A percentile compares a stretch with the other conserved stretches of the same genome.
Conservation (phyloP, 208 protist species). For the Eutreptiella sp. region DNA sequence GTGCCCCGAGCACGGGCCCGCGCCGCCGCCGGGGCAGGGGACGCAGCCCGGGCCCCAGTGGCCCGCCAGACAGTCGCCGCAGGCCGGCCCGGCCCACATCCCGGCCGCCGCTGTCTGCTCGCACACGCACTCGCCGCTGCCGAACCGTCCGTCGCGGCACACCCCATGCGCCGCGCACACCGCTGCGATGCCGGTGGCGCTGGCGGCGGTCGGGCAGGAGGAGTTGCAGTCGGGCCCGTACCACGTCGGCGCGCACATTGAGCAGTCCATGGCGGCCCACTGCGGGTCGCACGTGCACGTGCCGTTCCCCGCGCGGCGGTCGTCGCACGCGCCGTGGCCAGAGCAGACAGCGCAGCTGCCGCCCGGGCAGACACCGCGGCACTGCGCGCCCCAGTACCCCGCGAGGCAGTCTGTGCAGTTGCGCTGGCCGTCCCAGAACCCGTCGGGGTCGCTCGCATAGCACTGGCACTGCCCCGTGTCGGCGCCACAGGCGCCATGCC, state of each 20-base stretch:
- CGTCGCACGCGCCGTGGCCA: constrained; percentile 19
- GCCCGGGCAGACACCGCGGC: background rate
- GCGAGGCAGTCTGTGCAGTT: background rate
- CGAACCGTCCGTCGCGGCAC: constrained; percentile 20
- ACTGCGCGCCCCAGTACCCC: background rate
- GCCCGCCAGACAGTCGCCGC: constrained; percentile 10
- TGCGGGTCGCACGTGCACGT: constrained; percentile 15
- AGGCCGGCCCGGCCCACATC: constrained; percentile 11
- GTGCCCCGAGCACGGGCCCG: constrained; percentile 4
- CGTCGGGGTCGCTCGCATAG: background rate
- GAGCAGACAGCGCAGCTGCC: background rate
- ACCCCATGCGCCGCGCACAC: constrained; percentile 11
- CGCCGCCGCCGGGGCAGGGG: constrained; percentile 5
- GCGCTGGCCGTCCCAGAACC: constrained; percentile 1
- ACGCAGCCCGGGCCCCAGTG: constrained; percentile 11
- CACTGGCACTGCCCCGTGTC: constrained; percentile 10
- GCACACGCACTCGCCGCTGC: constrained; percentile 37
- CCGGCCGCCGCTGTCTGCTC: constrained; percentile 20
- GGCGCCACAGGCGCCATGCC: background rate
- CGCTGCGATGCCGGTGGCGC: too few relatives aligned
- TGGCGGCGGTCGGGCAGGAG: background rate
- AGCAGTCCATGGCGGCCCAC: constrained; percentile 20
- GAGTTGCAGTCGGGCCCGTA: background rate
- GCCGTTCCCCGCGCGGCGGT: constrained; percentile 16
- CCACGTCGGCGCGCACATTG: background rate